Conservation (phyloP, 2,329 filamentous ascomycete species). For the Amphichorda felina region DNA sequence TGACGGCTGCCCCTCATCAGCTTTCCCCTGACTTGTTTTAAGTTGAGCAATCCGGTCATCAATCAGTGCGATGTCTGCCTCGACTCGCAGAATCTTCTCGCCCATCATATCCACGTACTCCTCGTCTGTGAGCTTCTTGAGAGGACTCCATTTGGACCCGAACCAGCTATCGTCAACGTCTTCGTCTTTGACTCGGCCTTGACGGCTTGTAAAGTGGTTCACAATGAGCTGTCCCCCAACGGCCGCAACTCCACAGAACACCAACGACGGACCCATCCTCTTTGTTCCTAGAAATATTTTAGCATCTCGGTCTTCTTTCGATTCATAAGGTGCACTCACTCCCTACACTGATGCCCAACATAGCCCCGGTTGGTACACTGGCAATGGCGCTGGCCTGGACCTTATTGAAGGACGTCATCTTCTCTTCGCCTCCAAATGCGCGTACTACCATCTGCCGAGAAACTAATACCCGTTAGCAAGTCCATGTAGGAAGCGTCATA, state of each 20-base stretch:
- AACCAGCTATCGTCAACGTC: constrained; percentile 27
- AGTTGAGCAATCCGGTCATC: constrained; percentile 57
- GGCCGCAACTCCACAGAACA: constrained; percentile 33
- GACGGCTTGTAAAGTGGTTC: constrained; percentile 15
- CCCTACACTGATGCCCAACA: constrained; percentile 1
- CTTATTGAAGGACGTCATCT: constrained; percentile 45
- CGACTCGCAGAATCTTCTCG: constrained; percentile 58
- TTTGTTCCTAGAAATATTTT: neutral
- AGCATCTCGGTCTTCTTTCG: too few relatives aligned
- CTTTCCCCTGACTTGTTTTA: constrained; percentile 2
- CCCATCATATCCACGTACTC: constrained; percentile 61
- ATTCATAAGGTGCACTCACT: neutral
- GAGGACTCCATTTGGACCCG: constrained; percentile 58
- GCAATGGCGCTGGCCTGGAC: constrained; percentile 57
- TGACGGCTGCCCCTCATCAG: too few relatives aligned
- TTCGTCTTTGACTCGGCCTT: constrained; percentile 24
- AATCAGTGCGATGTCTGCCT: constrained; percentile 66
- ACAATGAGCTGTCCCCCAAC: constrained; percentile 25
- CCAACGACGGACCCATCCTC: constrained; percentile 14
- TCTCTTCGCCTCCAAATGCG: constrained; percentile 36
- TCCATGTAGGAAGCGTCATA: neutral
- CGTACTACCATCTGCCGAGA: constrained; percentile 34
- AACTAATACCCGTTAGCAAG: constrained; percentile 21
- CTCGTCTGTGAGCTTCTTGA: constrained; percentile 57
- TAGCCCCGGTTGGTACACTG: constrained; percentile 29